phyloP scores from a whole-genome alignment of 2,329 filamentous ascomycete genomes.

The Elsinoe arachidis region DNA sequence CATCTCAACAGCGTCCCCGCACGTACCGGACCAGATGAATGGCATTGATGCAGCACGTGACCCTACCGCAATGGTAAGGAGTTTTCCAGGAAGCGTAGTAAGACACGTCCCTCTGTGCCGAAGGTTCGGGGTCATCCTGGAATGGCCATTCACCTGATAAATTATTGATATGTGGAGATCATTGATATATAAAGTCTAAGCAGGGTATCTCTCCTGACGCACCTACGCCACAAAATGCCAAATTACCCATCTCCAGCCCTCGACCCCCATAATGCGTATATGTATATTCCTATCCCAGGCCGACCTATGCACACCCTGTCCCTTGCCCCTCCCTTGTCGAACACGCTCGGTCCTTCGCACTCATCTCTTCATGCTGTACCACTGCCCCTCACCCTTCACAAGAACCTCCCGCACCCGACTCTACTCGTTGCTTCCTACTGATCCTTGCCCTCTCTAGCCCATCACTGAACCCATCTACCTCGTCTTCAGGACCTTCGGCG shows the following conservation, averaged over 20 bases:
- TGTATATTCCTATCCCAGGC: not conserved
- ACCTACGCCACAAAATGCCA: not conserved
- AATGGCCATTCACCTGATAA: not conserved
- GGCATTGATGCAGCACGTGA: too few relatives aligned
- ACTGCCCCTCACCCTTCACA: not conserved
- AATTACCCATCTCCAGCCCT: not conserved
- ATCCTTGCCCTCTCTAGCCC: too few relatives aligned
- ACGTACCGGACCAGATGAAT: too few relatives aligned
- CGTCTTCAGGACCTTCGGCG: conserved; percentile 43
- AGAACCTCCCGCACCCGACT: too few relatives aligned
- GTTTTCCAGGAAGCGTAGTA: too few relatives aligned
- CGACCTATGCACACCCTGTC: not conserved
- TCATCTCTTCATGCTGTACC: not conserved
- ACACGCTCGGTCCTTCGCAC: not conserved
- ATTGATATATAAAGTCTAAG: conserved; percentile 1
- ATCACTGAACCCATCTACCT: not conserved
- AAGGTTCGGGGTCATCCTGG: too few relatives aligned
- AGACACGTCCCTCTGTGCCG: too few relatives aligned
- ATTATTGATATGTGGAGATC: not conserved
- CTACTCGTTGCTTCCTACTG: too few relatives aligned
- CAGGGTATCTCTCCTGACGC: not conserved
- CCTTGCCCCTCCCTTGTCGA: not conserved
- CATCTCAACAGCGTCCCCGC: too few relatives aligned
- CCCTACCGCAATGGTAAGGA: too few relatives aligned
- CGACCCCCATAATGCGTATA: not conserved